phyloP scores from a whole-genome alignment of 1,284 basidiomycete genomes.

The Cutaneotrichosporon sp. region DNA sequence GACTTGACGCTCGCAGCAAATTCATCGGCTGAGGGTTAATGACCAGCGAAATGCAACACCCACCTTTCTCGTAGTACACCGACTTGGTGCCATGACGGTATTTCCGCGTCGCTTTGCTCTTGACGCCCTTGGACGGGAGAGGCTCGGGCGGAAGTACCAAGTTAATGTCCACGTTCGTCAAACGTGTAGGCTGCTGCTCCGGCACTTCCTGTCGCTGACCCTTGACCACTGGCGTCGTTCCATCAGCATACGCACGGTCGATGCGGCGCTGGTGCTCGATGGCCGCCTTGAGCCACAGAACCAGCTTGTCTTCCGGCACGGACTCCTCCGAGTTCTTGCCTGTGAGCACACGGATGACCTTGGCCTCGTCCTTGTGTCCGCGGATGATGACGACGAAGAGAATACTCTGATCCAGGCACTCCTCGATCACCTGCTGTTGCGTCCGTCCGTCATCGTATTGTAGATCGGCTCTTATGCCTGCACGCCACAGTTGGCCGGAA shows the following conservation, averaged over 20 bases:
- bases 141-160: constrained; percentile 46
- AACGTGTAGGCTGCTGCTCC: constrained; percentile 1
- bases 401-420: constrained; percentile 48
- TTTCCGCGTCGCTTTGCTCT: constrained; percentile 35
- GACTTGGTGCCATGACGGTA: constrained; percentile 44
- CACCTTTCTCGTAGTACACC: constrained; percentile 45
- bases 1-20: constrained; percentile 36
- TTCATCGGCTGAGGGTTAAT: constrained; percentile 25
- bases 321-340: constrained; percentile 32
- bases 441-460: constrained; percentile 51
- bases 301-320: constrained; percentile 23
- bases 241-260: constrained; percentile 42
- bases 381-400: constrained; percentile 47
- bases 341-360: constrained; percentile 27
- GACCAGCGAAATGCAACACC: not conserved
- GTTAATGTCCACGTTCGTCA: constrained; percentile 36
- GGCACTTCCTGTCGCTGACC: constrained; percentile 4
- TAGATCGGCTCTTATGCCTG: constrained; percentile 54
- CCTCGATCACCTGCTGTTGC: constrained; percentile 40
- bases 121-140: constrained; percentile 25
- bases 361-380: constrained; percentile 38
- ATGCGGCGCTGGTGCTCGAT: constrained; percentile 47
- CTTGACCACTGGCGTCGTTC: constrained; percentile 23
- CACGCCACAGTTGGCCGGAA: constrained; percentile 54
- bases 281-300: constrained; percentile 34